Evolutionary conservation across 2,329 filamentous ascomycete genomes (phyloP).

Genomic region (Botrytis squamosa): DNA sequence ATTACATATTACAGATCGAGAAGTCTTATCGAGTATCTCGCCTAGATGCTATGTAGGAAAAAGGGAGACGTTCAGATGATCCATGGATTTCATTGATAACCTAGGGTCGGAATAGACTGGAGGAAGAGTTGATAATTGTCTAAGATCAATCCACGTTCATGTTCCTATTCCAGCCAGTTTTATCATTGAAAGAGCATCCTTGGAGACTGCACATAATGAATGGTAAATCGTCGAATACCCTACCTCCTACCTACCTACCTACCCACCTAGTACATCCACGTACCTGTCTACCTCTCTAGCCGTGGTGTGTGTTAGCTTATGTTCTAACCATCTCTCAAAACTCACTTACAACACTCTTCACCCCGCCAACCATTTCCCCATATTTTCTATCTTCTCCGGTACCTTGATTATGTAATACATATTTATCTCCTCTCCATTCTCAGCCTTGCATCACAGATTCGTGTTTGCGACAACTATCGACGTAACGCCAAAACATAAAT

Average conservation of each 20-base stretch:
- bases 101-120: neutral
- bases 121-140: neutral
- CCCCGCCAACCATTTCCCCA: slow-evolving; percentile 13
- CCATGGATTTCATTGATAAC: neutral
- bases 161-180: neutral
- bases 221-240: neutral
- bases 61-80: neutral
- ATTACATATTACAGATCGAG: neutral
- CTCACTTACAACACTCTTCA: neutral
- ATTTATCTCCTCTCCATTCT: neutral
- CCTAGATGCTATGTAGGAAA: neutral
- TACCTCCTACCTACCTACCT: neutral
- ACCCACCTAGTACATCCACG: too few species aligned
- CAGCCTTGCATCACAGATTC: slow-evolving; percentile 9
- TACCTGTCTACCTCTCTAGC: too few species aligned
- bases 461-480: slow-evolving; percentile 25
- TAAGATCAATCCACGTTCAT: neutral
- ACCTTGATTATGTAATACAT: neutral
- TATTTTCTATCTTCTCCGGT: neutral
- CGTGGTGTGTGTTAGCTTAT: neutral
- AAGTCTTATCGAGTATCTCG: neutral
- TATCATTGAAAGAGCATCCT: neutral
- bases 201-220: neutral
- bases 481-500: slow-evolving; percentile 8
- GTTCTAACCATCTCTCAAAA: neutral